Evolutionary conservation across 2,329 filamentous ascomycete species (phyloP).

Genomic region (Proliferodiscus dingleyae): DNA sequence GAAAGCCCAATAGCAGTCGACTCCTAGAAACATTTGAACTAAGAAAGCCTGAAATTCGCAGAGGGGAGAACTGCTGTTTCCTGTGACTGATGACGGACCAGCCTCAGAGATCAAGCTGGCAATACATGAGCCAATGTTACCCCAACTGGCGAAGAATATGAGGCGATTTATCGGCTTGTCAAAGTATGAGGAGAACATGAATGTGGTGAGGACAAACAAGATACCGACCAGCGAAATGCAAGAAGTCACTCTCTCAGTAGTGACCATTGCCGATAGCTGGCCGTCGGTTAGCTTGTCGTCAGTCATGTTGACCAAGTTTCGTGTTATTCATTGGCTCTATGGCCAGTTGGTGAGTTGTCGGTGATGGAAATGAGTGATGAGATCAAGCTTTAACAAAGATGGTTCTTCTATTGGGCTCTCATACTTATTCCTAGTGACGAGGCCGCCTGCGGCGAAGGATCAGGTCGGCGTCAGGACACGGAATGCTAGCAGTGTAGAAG

Average conservation of each 20-base stretch:
- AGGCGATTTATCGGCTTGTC: slow-evolving; percentile 55
- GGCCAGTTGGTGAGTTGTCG: too few species aligned
- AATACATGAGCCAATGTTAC: slow-evolving; percentile 51
- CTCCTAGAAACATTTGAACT: slow-evolving; percentile 68
- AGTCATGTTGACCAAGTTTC: background rate
- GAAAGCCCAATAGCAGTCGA: slow-evolving; percentile 48
- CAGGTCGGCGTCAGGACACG: too few species aligned
- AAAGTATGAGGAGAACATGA: slow-evolving; percentile 43
- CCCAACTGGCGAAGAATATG: slow-evolving; percentile 54
- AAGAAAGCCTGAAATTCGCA: slow-evolving; percentile 71
- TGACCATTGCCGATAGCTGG: background rate
- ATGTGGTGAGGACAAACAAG: slow-evolving; percentile 49
- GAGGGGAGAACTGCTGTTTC: background rate
- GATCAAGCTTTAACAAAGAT: too few species aligned
- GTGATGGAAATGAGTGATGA: too few species aligned
- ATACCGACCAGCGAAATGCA: slow-evolving; percentile 47
- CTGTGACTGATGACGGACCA: slow-evolving; percentile 23
- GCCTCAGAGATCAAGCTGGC: slow-evolving; percentile 50
- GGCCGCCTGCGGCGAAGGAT: too few species aligned
- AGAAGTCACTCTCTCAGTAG: slow-evolving; percentile 36
- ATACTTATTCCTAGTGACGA: too few species aligned
- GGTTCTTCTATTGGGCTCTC: too few species aligned
- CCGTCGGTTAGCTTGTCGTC: background rate
- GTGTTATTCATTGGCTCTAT: background rate
- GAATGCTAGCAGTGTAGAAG: too few species aligned